Base-by-base conservation (phyloP, 352 stramenopile species). In the Thalassiosira hispida region DNA sequence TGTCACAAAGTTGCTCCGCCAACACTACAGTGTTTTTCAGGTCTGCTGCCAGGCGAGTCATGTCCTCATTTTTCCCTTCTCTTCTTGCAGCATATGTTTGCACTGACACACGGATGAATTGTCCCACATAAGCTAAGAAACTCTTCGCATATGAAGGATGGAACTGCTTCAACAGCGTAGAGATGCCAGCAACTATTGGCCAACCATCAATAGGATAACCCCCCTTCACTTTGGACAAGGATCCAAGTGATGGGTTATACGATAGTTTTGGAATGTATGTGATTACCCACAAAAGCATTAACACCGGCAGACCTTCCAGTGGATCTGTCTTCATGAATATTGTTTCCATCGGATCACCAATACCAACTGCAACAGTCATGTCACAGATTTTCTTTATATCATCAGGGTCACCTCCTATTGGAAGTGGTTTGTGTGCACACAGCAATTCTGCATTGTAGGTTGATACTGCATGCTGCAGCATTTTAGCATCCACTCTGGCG, bases 151-250 rank as follows among this genome's bases (percentile, higher is more conserved):
- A 98, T 23, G 94, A 96, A 61, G 95, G 94, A 81, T 98, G 96
- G 80, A 98, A 98, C 83, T 98, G 96, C 82, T 97, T 97, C 62
- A 98, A 92, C 38, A 98, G 90, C 3, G 95, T 98, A 18, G 95
- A 78, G 42, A 97, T 95, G 8, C 96, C 96, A 22, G 96, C 84
- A 29, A 97, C 87, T 59, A 98, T 73, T 51, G 95, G 94, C 75
- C 96, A 91, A 44, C 96, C 96, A 73, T 98, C 96, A 42, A 98
- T 96, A 6, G 94, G 93, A 73, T 97, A 97, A 83, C 96, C 96
- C 6, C 85, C 86, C 67, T 97, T 88, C 3, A 67, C 89, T 29
- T 95, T 94, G 14, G 93, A 90, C 16, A 98, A 88, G 1, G 96
- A 92, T 35, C 93, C 95, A 75, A 97, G 96, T 59, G 96, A 95